Evolutionary conservation across 2,329 filamentous ascomycete species (phyloP), one percentile per base, ranked within the genome.

Genomic region (Ascochyta viciae-villosae): DNA sequence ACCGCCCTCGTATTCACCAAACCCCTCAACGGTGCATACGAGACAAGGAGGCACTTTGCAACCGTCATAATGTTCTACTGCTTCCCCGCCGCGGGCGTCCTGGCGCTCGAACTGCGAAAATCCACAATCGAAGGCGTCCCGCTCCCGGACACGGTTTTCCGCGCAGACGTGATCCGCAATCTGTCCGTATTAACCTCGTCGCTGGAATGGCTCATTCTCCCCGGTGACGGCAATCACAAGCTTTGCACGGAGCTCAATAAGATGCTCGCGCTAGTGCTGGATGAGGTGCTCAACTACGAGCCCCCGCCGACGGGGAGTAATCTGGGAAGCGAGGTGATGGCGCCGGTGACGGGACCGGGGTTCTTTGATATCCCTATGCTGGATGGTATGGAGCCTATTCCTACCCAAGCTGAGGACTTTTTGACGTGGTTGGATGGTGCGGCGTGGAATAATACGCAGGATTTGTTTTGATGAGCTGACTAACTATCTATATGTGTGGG

Each of bases 201-300:
- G 37, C 56, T 75, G 5, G 73, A 75, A 26, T 74, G 71, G 70
- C 65, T 72, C 1, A 64, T 74, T 7, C 54, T 73, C 7, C 72
- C 72, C 3, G 67, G 68, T 16, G 72, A 74, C 41, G 73, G 72
- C 4, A 74, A 75, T 42, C 68, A 74, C 57, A 70, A 66, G 47
- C 66, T 75, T 15, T 75, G 73, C 52, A 67, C 54, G 37, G 73
- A 75, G 54, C 62, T 74, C 8, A 75, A 74, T 53, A 74, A 75
- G 46, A 74, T 74, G 71, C 63, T 74, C 5, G 66, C 70, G 1
- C 35, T 71, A 29, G 66, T 75, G 1, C 43, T 75, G 13, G 72
- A 75, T 35, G 72, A 75, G 41, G 72, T 74, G 3, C 65, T 75
- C 12, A 74, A 75, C 41, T 73, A 74, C 43, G 67, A 74, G 43